phyloP scores from a whole-genome alignment of 2,329 filamentous ascomycete species.

The Microsporum ferrugineum region DNA sequence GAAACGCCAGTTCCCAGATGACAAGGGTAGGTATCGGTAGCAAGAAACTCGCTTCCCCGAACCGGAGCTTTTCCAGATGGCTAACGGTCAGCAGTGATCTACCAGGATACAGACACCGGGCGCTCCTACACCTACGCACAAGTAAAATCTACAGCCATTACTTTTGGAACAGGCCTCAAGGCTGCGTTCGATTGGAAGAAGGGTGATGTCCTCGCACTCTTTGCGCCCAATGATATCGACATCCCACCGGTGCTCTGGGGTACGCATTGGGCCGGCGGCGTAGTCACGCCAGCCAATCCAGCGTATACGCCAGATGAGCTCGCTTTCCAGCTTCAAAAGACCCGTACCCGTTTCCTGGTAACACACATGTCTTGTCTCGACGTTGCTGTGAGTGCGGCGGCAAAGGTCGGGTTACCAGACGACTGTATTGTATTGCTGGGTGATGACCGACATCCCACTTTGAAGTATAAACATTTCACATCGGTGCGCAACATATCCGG shows the following conservation, averaged over 20 bases:
- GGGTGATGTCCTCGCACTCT: slow-evolving; percentile 72
- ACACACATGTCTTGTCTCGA: slow-evolving; percentile 60
- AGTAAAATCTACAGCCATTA: slow-evolving; percentile 51
- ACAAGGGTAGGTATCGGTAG: slow-evolving; percentile 49
- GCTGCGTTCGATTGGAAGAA: slow-evolving; percentile 66
- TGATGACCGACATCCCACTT: slow-evolving; percentile 37
- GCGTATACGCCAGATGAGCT: slow-evolving; percentile 76
- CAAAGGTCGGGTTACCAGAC: slow-evolving; percentile 55
- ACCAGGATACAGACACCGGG: slow-evolving; percentile 61
- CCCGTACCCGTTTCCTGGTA: slow-evolving; percentile 59
- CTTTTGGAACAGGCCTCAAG: slow-evolving; percentile 72
- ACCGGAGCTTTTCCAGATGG: neutral
- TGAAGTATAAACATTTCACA: slow-evolving; percentile 49
- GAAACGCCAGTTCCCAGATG: slow-evolving; percentile 53
- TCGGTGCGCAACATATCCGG: slow-evolving; percentile 55
- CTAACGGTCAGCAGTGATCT: slow-evolving; percentile 50
- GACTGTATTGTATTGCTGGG: slow-evolving; percentile 68
- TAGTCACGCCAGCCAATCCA: slow-evolving; percentile 77
- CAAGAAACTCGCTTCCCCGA: neutral
- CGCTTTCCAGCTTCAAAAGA: slow-evolving; percentile 70
- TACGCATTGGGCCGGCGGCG: slow-evolving; percentile 68
- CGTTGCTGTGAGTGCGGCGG: slow-evolving; percentile 56
- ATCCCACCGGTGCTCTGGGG: slow-evolving; percentile 67
- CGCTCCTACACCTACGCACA: slow-evolving; percentile 60
- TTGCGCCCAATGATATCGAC: slow-evolving; percentile 78